phyloP scores from a whole-genome alignment of 176 grass and related monocot species.

The Neostapfia colusana region DNA sequence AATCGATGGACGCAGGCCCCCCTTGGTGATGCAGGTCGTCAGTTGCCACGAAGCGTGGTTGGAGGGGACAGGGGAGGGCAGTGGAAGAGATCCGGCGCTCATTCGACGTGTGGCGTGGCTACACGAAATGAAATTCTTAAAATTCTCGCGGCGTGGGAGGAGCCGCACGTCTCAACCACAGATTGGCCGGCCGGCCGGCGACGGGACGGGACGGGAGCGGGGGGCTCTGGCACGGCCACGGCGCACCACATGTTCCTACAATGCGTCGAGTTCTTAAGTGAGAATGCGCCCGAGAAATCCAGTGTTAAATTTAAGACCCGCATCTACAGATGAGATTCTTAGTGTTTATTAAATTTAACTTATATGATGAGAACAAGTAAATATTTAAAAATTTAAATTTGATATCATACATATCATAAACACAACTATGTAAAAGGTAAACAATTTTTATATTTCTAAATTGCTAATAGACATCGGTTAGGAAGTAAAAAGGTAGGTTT shows the following conservation, averaged over 20 bases:
- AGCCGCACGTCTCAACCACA: slow-evolving; percentile 39
- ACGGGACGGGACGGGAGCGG: background rate
- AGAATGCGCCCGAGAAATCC: no score
- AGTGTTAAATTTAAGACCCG: no score
- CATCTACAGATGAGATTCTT: no score
- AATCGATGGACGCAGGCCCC: background rate
- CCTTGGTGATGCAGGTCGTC: background rate
- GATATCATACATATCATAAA: no score
- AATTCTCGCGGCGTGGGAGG: slow-evolving; percentile 25
- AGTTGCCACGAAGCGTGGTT: background rate
- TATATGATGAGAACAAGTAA: no score
- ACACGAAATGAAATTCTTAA: background rate
- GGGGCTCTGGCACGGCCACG: slow-evolving; percentile 25
- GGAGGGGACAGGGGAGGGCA: background rate
- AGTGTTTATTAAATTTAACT: no score
- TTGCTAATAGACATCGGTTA: no score
- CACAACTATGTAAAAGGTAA: no score
- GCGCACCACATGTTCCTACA: slow-evolving; percentile 44
- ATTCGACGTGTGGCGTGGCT: background rate
- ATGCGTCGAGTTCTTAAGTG: no score
- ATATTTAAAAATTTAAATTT: no score
- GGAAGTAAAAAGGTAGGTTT: no score
- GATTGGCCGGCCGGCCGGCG: background rate
- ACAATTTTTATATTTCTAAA: no score
- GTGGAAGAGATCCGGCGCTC: background rate